Base-by-base conservation (phyloP, 805 yeast genomes). In the Metschnikowia peoriensis region DNA sequence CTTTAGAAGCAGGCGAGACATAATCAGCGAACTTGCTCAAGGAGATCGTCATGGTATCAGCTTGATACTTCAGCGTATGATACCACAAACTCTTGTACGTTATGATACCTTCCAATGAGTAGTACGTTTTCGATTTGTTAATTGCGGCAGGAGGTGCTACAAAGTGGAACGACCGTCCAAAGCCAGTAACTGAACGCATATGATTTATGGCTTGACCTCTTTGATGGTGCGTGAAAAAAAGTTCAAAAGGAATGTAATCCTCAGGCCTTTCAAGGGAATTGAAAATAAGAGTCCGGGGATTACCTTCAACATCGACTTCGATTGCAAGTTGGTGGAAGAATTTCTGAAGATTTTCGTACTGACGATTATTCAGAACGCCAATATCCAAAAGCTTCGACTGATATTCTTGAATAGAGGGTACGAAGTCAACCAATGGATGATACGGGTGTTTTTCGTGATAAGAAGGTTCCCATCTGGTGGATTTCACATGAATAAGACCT, bases 71-170 rank as follows among this genome's bases (percentile, higher is more conserved):
- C 9, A 12, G 4, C 8, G 27, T 15, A 9, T 27, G n/a, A 11
- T 17, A 15, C 12, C 12, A 12, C 10, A 34, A 12, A 17, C 41
- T 4, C 11, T 8, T 10, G 9, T 15, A 37, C 7, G 28, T 15
- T 17, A 41, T 37, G 28, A 50, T 45, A 22, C 52, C 52, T 38
- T 50, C 52, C 11, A 50, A 32, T 2, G 52, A 44, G 28, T 16
- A 45, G 14, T n/a, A 41, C 14, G 47, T 40, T 11, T 40, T 28
- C 12, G 12, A 15, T 12, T 35, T 40, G 10, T 44, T 50, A 14
- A 45, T 40, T 8, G 52, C 40, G 10, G 41, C 22, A 4, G 52
- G 49, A 11, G 49, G 42, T 14, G 49, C 34, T 35, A 40, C 27
- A 38, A 50, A 50, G 42, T 29, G 27, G 16, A 50, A 50, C 16